phyloP scores from a whole-genome alignment of 2,329 filamentous ascomycete species.

The Pseudopithomyces chartarum region DNA sequence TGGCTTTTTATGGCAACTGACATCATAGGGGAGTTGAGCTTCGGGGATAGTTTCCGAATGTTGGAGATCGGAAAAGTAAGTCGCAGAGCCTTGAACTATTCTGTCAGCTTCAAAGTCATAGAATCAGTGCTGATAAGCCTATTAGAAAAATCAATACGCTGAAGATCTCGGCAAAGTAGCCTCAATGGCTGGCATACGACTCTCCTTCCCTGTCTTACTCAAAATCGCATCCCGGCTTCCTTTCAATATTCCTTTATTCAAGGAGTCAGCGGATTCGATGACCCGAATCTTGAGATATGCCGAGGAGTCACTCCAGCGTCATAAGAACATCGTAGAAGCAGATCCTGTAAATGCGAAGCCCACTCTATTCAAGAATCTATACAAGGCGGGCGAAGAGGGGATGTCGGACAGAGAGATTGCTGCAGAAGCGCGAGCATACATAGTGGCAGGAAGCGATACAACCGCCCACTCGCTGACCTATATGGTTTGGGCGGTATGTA shows the following conservation, averaged over 20 bases:
- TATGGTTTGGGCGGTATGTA: conserved; percentile 45
- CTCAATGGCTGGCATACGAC: not conserved
- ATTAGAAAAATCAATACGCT: conserved; percentile 16
- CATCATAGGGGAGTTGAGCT: conserved; percentile 58
- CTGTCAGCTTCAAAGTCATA: too few relatives aligned
- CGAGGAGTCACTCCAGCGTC: conserved; percentile 13
- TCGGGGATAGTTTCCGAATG: conserved; percentile 61
- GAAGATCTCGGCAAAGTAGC: conserved; percentile 11
- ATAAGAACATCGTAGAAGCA: conserved; percentile 6
- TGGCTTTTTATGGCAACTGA: conserved; percentile 61
- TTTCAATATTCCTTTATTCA: conserved; percentile 11
- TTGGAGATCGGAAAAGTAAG: conserved; percentile 57
- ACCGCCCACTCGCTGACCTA: conserved; percentile 58
- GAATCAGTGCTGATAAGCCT: not conserved
- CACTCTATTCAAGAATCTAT: conserved; percentile 16
- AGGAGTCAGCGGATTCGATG: not conserved
- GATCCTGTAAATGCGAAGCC: conserved; percentile 12
- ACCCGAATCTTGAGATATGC: conserved; percentile 9
- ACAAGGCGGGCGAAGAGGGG: not conserved
- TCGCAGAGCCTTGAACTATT: not conserved
- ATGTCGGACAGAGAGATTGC: conserved; percentile 11
- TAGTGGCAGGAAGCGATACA: conserved; percentile 59
- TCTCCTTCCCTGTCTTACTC: conserved; percentile 5
- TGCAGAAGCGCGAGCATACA: conserved; percentile 50
- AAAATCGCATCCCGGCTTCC: not conserved